A percentile compares a stretch with the other conserved stretches of the same genome.
phyloP scores from a whole-genome alignment of 192 early-diverging fungal genomes.

The Gigaspora rosea region DNA sequence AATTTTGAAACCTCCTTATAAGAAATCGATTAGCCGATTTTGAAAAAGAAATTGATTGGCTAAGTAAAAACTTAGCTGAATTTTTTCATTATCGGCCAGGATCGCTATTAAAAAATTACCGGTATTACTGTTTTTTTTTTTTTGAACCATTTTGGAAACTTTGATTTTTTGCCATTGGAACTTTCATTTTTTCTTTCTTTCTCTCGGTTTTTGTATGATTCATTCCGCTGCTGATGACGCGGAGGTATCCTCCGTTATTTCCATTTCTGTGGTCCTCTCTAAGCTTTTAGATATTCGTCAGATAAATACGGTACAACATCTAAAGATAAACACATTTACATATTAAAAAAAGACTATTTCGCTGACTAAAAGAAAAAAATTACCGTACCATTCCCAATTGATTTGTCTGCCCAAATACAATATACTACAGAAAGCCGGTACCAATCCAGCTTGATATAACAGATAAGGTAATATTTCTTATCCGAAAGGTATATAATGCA shows the following conservation, averaged over 20 bases:
- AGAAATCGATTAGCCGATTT: no score
- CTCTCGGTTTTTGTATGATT: no score
- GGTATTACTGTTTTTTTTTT: no score
- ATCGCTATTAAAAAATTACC: no score
- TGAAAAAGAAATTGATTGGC: no score
- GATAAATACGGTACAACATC: background rate
- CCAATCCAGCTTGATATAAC: conserved; percentile 53
- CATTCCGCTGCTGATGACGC: background rate
- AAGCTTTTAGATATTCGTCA: conserved; percentile 7
- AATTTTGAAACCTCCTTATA: no score
- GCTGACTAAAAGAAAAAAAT: background rate
- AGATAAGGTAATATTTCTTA: conserved; percentile 33
- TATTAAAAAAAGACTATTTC: background rate
- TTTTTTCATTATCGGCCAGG: no score
- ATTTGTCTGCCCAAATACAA: conserved; percentile 49
- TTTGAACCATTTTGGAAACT: no score
- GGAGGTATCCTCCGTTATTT: background rate
- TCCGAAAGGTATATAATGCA: no score
- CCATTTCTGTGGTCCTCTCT: background rate
- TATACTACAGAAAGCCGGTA: conserved; percentile 58
- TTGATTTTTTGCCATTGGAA: no score
- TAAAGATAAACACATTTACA: background rate
- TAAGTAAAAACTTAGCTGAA: no score
- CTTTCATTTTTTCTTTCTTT: no score
- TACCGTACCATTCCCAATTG: background rate